These are phyloP conservation scores for Mariannaea elegans DNA, from an alignment of 2,329 filamentous ascomycete species.

Conservation along the genomic window DNA sequence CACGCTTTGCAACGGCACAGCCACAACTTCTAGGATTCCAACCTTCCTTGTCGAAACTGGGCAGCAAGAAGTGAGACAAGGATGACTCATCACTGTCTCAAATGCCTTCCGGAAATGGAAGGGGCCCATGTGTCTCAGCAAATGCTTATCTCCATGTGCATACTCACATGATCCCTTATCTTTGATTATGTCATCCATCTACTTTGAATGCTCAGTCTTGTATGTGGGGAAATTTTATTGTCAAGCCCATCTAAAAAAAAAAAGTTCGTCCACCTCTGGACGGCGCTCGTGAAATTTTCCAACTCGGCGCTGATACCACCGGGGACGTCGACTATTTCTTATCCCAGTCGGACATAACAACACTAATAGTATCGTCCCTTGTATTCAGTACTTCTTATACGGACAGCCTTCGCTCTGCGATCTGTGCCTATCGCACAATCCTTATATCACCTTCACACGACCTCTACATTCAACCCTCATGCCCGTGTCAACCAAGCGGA, in stretches of 20 bases:
- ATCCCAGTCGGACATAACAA: neutral
- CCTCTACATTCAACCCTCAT: slow-evolving; percentile 27
- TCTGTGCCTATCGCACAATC: neutral
- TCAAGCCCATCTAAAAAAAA: slow-evolving; percentile 44
- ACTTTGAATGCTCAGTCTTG: neutral
- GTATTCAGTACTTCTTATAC: neutral
- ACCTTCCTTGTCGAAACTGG: slow-evolving; percentile 14
- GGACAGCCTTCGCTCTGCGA: neutral
- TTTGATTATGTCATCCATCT: slow-evolving; percentile 34
- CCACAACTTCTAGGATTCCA: slow-evolving; percentile 17
- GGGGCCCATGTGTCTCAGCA: neutral
- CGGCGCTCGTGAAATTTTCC: slow-evolving; percentile 48
- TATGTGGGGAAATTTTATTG: slow-evolving; percentile 31
- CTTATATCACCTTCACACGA: slow-evolving; percentile 26
- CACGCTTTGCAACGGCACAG: slow-evolving; percentile 8
- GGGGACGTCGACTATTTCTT: slow-evolving; percentile 18
- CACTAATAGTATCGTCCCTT: neutral
- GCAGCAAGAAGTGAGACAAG: neutral
- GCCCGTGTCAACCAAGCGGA: slow-evolving; percentile 69
- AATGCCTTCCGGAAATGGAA: slow-evolving; percentile 1
- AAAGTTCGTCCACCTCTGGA: slow-evolving; percentile 44
- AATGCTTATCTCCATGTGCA: slow-evolving; percentile 32
- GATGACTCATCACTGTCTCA: slow-evolving; percentile 22
- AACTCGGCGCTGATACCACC: slow-evolving; percentile 36
- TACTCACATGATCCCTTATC: slow-evolving; percentile 26